Evolutionary conservation across 129 eudicot genomes (phyloP).

Genomic region (Flaveria sonorensis): DNA sequence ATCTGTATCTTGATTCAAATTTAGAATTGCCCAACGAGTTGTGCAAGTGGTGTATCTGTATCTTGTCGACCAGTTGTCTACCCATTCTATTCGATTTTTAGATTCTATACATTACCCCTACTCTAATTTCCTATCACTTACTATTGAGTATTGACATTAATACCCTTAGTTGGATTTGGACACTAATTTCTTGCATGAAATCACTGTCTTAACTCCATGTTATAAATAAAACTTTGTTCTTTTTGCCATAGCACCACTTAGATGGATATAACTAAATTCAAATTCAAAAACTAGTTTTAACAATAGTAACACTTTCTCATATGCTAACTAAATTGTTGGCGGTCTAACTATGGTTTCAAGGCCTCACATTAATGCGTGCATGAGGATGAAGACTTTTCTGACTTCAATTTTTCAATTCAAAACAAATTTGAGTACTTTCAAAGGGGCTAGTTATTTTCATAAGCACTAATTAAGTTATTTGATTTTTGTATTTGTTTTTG

Average conservation of each 20-base stretch:
- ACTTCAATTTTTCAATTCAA: neutral
- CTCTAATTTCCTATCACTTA: too few relatives aligned
- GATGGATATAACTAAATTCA: neutral
- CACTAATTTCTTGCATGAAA: neutral
- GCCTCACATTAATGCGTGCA: constrained; percentile 9
- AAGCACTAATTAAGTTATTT: neutral
- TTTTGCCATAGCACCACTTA: neutral
- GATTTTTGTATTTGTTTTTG: too few relatives aligned
- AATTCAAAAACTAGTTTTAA: neutral
- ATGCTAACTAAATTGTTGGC: neutral
- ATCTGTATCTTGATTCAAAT: too few relatives aligned
- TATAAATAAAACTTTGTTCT: neutral
- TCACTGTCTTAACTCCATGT: neutral
- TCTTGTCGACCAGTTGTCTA: too few relatives aligned
- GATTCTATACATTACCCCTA: too few relatives aligned
- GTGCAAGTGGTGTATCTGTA: too few relatives aligned
- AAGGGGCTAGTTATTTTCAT: neutral
- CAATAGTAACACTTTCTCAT: neutral
- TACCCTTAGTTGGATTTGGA: neutral
- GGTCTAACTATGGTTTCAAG: constrained; percentile 18
- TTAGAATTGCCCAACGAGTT: too few relatives aligned
- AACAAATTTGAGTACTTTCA: neutral
- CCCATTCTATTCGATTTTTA: too few relatives aligned
- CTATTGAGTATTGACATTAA: neutral
- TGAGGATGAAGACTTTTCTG: constrained; percentile 10